Evolutionary conservation across 805 yeast species (phyloP).

Genomic region (Ogataea naganishii): DNA sequence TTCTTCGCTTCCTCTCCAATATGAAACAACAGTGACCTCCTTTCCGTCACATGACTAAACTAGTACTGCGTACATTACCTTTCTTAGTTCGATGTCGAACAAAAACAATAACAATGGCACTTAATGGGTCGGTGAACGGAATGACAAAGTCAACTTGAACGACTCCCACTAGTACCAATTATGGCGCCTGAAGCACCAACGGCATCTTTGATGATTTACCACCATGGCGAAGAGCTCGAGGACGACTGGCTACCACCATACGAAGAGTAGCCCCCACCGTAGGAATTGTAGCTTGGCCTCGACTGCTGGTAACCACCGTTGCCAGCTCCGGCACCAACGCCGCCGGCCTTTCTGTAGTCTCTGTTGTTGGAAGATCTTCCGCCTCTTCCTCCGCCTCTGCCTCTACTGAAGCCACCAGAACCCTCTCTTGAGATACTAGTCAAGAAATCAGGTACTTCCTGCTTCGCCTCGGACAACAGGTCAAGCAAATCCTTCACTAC

Average conservation of each 20-base stretch:
- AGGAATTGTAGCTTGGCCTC: constrained; percentile 26
- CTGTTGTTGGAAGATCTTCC: constrained; percentile 24
- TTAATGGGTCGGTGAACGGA: background rate
- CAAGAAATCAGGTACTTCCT: constrained; percentile 91
- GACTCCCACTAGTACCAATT: background rate
- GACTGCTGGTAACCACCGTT: constrained; percentile 9
- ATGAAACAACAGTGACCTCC: too few relatives aligned
- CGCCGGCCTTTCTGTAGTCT: constrained; percentile 42
- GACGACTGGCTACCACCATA: constrained; percentile 11
- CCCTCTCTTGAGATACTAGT: constrained; percentile 72
- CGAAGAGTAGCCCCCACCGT: constrained; percentile 18
- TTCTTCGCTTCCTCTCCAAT: too few relatives aligned
- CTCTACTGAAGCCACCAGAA: constrained; percentile 42
- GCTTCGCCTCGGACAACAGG: constrained; percentile 90
- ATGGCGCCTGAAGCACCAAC: background rate
- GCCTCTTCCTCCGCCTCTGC: constrained; percentile 46
- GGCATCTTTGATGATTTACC: constrained; percentile 13
- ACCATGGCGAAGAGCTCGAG: constrained; percentile 21
- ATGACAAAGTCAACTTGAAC: background rate
- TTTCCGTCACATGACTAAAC: too few relatives aligned
- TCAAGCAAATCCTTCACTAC: constrained; percentile 83
- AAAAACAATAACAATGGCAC: background rate
- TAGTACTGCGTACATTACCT: too few relatives aligned
- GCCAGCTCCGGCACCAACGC: constrained; percentile 10
- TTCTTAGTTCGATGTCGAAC: too few relatives aligned